Percentiles rank a stretch among this genome's conserved stretches.
Conservation (phyloP, 495 filamentous ascomycete genomes). For the Penicillium subrubescens region DNA sequence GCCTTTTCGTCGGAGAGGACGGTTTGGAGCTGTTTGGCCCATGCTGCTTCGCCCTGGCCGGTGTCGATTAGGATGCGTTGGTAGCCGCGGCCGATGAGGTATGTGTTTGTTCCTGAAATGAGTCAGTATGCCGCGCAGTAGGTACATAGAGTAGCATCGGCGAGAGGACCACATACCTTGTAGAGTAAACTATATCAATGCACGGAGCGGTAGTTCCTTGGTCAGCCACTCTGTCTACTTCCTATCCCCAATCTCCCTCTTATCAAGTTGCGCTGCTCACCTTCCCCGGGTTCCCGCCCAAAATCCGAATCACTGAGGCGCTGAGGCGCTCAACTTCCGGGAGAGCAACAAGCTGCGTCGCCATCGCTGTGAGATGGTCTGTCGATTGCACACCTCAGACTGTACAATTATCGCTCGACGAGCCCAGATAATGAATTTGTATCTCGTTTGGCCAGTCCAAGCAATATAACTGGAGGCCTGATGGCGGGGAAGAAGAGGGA, state of each 20-base stretch:
- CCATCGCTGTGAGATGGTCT: conserved; percentile 35
- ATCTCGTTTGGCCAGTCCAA: neutral
- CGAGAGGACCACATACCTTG: conserved; percentile 42
- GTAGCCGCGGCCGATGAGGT: conserved; percentile 71
- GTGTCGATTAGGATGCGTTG: conserved; percentile 78
- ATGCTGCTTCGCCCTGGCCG: conserved; percentile 66
- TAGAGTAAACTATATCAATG: conserved; percentile 46
- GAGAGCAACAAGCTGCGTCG: conserved; percentile 51
- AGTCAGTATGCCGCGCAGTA: neutral
- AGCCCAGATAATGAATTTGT: neutral
- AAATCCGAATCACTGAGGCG: conserved; percentile 67
- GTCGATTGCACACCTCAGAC: neutral
- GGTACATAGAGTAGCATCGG: neutral
- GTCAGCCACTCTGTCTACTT: conserved; percentile 11
- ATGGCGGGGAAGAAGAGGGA: neutral
- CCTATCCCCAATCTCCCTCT: neutral
- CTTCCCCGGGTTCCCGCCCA: conserved; percentile 82
- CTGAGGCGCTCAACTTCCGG: conserved; percentile 69
- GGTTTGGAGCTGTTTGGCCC: conserved; percentile 58
- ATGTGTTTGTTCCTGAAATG: conserved; percentile 77
- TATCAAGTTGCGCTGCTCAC: conserved; percentile 34
- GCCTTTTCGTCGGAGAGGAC: conserved; percentile 68
- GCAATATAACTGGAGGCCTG: neutral
- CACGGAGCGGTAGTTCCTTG: neutral
- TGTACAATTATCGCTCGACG: neutral